Percentiles rank a stretch among this genome's conserved stretches.
phyloP scores from a whole-genome alignment of 495 filamentous ascomycete genomes.

The Aspergillus affinis region DNA sequence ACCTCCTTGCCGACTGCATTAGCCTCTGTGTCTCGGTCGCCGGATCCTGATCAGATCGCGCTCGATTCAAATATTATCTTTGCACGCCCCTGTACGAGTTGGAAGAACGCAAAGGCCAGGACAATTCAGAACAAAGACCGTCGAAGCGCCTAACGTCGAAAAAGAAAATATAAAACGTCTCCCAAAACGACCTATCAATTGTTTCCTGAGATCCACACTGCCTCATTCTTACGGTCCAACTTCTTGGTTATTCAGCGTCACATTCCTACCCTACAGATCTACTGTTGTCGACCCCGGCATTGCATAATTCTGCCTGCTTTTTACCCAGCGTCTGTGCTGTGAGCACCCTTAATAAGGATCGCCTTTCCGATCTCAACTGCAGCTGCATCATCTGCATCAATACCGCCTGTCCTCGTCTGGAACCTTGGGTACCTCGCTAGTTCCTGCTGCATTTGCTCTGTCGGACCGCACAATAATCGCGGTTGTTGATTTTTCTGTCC shows the following conservation, averaged over 20 bases:
- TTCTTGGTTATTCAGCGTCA: slow-evolving; percentile 34
- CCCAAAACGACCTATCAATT: slow-evolving; percentile 31
- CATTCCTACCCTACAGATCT: slow-evolving; percentile 49
- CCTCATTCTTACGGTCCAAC: slow-evolving; percentile 24
- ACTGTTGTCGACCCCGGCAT: slow-evolving; percentile 29
- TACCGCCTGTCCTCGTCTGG: slow-evolving; percentile 31
- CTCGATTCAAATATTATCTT: slow-evolving; percentile 22
- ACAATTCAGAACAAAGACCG: slow-evolving; percentile 10
- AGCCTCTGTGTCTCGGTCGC: slow-evolving; percentile 29
- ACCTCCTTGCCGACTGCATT: slow-evolving; percentile 38
- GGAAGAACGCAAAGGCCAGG: slow-evolving; percentile 4
- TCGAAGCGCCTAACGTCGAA: slow-evolving; percentile 8
- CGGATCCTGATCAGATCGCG: slow-evolving; percentile 30
- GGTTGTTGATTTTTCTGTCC: slow-evolving; percentile 13
- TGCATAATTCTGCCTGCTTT: slow-evolving; percentile 28
- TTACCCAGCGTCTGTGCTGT: slow-evolving; percentile 20
- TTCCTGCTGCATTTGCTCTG: slow-evolving; percentile 16
- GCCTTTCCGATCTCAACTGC: slow-evolving; percentile 45
- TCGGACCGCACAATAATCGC: slow-evolving; percentile 21
- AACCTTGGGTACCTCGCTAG: slow-evolving; percentile 25
- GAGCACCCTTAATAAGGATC: slow-evolving; percentile 40
- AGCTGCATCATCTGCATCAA: slow-evolving; percentile 32
- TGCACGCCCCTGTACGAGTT: slow-evolving; percentile 14
- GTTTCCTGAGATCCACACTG: slow-evolving; percentile 17
- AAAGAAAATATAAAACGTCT: slow-evolving; percentile 28